A percentile compares a stretch with the other conserved stretches of the same genome.
Evolutionary conservation across 2,329 filamentous ascomycete species (phyloP).

Genomic region (Didymella lethalis): DNA sequence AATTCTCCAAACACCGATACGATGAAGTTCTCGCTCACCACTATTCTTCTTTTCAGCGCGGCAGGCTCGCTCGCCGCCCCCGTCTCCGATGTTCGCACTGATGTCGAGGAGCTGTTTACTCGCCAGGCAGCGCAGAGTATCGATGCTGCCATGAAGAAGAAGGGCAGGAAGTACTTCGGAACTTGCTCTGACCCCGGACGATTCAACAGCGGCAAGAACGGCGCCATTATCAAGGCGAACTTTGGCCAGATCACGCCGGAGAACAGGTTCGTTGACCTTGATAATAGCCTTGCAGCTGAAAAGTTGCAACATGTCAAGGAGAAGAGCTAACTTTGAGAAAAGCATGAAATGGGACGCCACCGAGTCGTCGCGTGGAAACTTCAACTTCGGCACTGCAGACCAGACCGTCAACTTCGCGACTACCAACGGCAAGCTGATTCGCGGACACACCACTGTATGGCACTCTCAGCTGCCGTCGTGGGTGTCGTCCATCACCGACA

Average conservation of each 20-base stretch:
- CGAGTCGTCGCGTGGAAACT: conserved; percentile 53
- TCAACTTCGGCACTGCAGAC: conserved; percentile 65
- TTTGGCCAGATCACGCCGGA: conserved; percentile 73
- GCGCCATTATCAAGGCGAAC: conserved; percentile 66
- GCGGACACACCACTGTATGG: conserved; percentile 74
- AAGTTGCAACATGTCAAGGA: background rate
- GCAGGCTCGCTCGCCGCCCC: conserved; percentile 36
- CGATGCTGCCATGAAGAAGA: conserved; percentile 64
- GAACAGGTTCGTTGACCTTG: conserved; percentile 56
- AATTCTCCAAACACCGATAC: conserved; percentile 2
- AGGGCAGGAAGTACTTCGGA: conserved; percentile 73
- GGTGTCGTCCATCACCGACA: conserved; percentile 66
- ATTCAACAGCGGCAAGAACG: conserved; percentile 61
- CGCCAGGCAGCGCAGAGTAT: conserved; percentile 58
- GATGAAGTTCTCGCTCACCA: conserved; percentile 46
- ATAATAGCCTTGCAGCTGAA: background rate
- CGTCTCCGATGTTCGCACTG: conserved; percentile 34
- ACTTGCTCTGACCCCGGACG: conserved; percentile 64
- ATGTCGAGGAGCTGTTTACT: conserved; percentile 33
- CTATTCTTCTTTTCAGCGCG: conserved; percentile 41
- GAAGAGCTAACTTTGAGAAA: background rate
- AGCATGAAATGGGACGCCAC: conserved; percentile 74
- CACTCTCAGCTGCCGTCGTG: conserved; percentile 62
- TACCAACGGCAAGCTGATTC: conserved; percentile 67
- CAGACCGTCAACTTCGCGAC: conserved; percentile 63